Base-by-base conservation (phyloP, 139 green algal species). In the Chlamydomonas eustigma region DNA sequence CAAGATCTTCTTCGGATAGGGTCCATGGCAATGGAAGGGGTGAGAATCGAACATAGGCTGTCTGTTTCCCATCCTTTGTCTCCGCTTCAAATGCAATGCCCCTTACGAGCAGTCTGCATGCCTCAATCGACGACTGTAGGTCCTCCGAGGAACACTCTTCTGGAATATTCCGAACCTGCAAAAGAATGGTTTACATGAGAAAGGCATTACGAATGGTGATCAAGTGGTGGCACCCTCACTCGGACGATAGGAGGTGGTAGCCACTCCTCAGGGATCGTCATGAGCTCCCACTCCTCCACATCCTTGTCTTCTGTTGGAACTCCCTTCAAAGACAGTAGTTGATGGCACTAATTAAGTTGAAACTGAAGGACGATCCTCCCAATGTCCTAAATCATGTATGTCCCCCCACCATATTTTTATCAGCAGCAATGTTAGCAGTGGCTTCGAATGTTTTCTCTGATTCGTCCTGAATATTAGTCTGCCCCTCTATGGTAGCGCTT, bases 251-350 rank as follows among this genome's bases (percentile, higher is more conserved):
- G 84, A 30, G 76, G 50, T 6, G 86, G 83, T 39, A 66, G 75
- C 80, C 78, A 90, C 3, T 84, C 73, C 4, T 85, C 66, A 0
- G 86, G 84, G 0, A 91, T 76, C 4, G 83, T 77, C 73, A 88
- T 86, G 8, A 67, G 8, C 74, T 91, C 79, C 86, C 86, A 91
- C 77, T 91, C 86, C 76, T 89, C 82, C n/a, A n/a, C n/a, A n/a
- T n/a, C n/a, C n/a, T n/a, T n/a, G n/a, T n/a, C n/a, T n/a, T n/a
- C n/a, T n/a, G n/a, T n/a, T n/a, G n/a, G n/a, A n/a, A n/a, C n/a
- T n/a, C n/a, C n/a, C n/a, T n/a, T n/a, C n/a, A n/a, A n/a, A n/a
- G n/a, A n/a, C n/a, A n/a, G n/a, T n/a, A n/a, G n/a, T n/a, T n/a
- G n/a, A n/a, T n/a, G n/a, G n/a, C n/a, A n/a, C n/a, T n/a, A n/a